These are phyloP conservation scores for Fistulinella staudtii DNA, from an alignment of 1,284 basidiomycete species.

Conservation along the genomic window DNA sequence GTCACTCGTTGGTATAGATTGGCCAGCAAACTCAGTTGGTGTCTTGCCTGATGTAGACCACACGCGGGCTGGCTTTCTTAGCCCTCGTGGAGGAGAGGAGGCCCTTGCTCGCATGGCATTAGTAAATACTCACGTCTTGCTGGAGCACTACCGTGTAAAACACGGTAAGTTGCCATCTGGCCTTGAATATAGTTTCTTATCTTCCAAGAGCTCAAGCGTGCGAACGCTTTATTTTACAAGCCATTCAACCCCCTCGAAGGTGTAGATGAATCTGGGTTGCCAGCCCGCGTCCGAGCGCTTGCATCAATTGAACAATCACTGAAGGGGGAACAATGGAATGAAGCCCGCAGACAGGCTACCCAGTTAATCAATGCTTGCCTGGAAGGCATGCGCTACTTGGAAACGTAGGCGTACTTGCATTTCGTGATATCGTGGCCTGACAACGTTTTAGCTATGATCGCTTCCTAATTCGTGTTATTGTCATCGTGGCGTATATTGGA, in stretches of 20 bases:
- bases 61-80: slow-evolving; percentile 52
- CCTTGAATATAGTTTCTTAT: slow-evolving; percentile 6
- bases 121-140: slow-evolving; percentile 70
- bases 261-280: slow-evolving; percentile 22
- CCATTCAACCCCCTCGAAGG: slow-evolving; percentile 49
- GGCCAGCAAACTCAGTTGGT: slow-evolving; percentile 77
- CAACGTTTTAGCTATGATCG: slow-evolving; percentile 60
- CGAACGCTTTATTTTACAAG: slow-evolving; percentile 56
- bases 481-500: slow-evolving; percentile 71
- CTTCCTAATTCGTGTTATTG: slow-evolving; percentile 65
- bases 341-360: slow-evolving; percentile 48
- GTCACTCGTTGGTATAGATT: slow-evolving; percentile 62
- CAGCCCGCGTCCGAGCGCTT: slow-evolving; percentile 29
- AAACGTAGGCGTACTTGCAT: slow-evolving; percentile 48
- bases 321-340: slow-evolving; percentile 39
- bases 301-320: slow-evolving; percentile 46
- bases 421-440: slow-evolving; percentile 12
- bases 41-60: slow-evolving; percentile 67
- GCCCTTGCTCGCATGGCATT: slow-evolving; percentile 56
- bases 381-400: slow-evolving; percentile 74
- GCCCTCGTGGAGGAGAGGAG: slow-evolving; percentile 33
- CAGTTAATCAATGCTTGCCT: slow-evolving; percentile 58
- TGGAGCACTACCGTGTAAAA: slow-evolving; percentile 81
- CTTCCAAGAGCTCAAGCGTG: slow-evolving; percentile 55
- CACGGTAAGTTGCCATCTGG: slow-evolving; percentile 46